These are phyloP conservation scores for Phytomonas francai DNA, from an alignment of 208 protist species.

Conservation along the genomic window DNA sequence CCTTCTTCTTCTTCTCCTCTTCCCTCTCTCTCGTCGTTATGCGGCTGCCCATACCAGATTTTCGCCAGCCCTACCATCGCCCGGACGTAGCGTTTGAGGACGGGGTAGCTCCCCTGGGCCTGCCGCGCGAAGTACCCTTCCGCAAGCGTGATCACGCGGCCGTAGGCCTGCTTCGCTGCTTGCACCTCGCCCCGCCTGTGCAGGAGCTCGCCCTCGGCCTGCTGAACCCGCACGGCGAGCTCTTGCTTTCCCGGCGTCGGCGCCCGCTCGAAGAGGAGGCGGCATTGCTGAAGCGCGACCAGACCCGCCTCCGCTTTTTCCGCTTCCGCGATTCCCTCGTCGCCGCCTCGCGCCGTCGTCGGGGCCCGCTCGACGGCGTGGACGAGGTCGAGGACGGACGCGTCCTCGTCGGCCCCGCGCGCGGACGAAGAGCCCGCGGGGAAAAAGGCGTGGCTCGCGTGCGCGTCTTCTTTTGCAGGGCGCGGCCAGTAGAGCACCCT, in stretches of 20 bases:
- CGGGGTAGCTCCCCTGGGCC: conserved; percentile 72
- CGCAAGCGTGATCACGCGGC: conserved; percentile 66
- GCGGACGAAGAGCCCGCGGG: background rate
- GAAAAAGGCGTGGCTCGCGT: background rate
- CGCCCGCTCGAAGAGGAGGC: conserved; percentile 54
- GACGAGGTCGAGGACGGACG: conserved; percentile 28
- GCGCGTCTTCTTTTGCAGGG: too few relatives aligned
- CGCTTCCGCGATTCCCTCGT: too few relatives aligned
- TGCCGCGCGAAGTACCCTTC: conserved; percentile 69
- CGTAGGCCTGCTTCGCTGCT: conserved; percentile 58
- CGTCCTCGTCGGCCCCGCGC: conserved; percentile 19
- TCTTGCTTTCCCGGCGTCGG: conserved; percentile 48
- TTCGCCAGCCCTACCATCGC: conserved; percentile 73
- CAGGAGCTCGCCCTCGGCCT: conserved; percentile 73
- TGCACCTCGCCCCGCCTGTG: conserved; percentile 36
- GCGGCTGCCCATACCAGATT: conserved; percentile 50
- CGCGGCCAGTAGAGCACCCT: too few relatives aligned
- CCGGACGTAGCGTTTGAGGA: conserved; percentile 77
- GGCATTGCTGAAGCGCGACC: conserved; percentile 52
- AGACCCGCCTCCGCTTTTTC: too few relatives aligned
- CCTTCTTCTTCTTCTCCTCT: conserved; percentile 12
- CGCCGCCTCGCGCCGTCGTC: conserved; percentile 49
- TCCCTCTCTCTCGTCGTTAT: too few relatives aligned
- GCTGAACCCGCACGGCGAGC: conserved; percentile 67
- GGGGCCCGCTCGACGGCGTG: conserved; percentile 43